Evolutionary conservation across 2,329 filamentous ascomycete species (phyloP), one percentile per base, ranked within the genome.

Genomic region (Trichoderma afroharzianum): DNA sequence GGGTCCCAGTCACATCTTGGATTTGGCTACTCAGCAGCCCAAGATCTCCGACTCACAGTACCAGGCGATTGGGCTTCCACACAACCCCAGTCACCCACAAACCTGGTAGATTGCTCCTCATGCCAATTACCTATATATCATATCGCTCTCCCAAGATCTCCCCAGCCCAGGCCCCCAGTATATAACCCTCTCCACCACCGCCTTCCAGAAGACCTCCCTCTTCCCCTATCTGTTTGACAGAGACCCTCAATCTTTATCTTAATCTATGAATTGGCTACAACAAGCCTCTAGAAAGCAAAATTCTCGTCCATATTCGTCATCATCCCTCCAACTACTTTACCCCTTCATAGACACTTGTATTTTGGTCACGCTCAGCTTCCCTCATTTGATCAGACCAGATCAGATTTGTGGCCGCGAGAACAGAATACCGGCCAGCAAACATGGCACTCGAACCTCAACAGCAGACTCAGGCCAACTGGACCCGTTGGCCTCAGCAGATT

Each of bases 401-500:
- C 21, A 66, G 11, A 21, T 58, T 11, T 62, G 53, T 58, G 30
- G 26, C 18, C n/a, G 21, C 8, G 47, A 32, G 21, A 57, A 50
- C 30, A 28, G 28, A 62, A 30, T 36, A 53, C 30, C 70, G 7
- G 43, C 67, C 4, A 5, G n/a, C 70, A 57, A 77, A 74, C 72
- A 82, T 89, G 85, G 84, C 85, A 75, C 82, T 87, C 76, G 82
- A 84, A 71, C 80, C 83, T 77, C 83, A 85, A 76, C 78, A 83
- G 70, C 79, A 83, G 72, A 81, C 81, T 61, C 76, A 82, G 74
- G 81, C 83, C 68, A 82, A 80, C 80, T 90, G 88, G 88, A 85
- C 82, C 76, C 86, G 86, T 75, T 89, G 87, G 85, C 80, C 84
- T 74, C 79, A 85, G 72, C 86, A 88, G 55, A 83, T 87, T 58